Evolutionary conservation across 2,329 filamentous ascomycete genomes (phyloP), one percentile per base, ranked within the genome.

Genomic region (Remersonia thermophila): DNA sequence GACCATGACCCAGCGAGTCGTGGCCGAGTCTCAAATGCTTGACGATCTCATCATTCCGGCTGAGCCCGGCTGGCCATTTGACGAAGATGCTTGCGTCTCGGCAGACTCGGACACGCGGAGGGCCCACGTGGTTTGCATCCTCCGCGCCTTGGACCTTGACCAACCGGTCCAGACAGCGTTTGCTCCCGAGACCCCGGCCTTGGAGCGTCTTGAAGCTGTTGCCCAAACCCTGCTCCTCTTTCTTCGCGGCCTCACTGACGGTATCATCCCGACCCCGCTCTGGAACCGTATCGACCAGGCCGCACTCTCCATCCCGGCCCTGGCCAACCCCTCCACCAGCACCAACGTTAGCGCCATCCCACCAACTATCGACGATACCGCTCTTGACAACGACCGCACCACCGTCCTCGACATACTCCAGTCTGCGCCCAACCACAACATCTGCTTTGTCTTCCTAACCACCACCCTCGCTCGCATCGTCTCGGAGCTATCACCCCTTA

Each of bases 381-480:
- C 44, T 2, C 40, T 45, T 10, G 60, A 69, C 14, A 59, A 70
- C 27, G 59, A 64, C 46, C 73, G 71, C 51, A 58, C 57, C 0
- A 52, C 59, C 3, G 55, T 91, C 2, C 71, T 94, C 4, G 87
- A 95, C 46, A 69, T 80, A 2, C 67, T 95, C 2, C 71, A 80
- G 0, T 64, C 71, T 2, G 69, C 74, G 0, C 82, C 85, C 0
- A 79, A 80, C 33, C 81, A 93, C 58, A 91, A 85, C 52, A 87
- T 94, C 37, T 81, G 82, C 0, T 93, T 95, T 51, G 82, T 93
- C 2, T 86, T 95, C 45, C 62, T 95, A 12, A 84, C 80, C 0
- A 77, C 83, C 7, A 87, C 86, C 58, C 66, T 95, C 1, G 60
- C 66, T 2, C 63, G 66, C 3, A 59, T 73, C 1, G 60, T 66